Evolutionary conservation across 2,329 filamentous ascomycete genomes (phyloP).

Genomic region (Domatiomyces catenatus): DNA sequence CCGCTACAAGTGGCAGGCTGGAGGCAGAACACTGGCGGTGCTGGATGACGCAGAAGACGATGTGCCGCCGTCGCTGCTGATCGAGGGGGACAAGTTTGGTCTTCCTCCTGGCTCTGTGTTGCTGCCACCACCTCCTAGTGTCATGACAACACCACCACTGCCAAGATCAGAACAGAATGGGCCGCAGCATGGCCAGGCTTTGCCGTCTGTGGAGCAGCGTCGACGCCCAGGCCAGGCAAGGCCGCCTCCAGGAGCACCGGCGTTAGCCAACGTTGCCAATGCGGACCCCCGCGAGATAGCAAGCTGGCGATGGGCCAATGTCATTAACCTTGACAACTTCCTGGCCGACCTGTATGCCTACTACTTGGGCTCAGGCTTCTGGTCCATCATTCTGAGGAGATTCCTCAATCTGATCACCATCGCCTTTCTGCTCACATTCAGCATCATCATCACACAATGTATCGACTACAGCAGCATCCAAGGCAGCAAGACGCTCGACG

Average conservation of each 20-base stretch:
- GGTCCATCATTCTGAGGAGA: slow-evolving; percentile 64
- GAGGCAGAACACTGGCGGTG: slow-evolving; percentile 18
- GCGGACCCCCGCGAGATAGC: slow-evolving; percentile 58
- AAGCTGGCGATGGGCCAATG: slow-evolving; percentile 86
- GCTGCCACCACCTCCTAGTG: slow-evolving; percentile 11
- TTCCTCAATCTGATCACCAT: slow-evolving; percentile 63
- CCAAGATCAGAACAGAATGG: neutral
- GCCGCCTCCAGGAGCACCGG: slow-evolving; percentile 12
- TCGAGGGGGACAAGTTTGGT: slow-evolving; percentile 32
- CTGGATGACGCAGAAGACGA: slow-evolving; percentile 45
- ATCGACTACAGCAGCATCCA: slow-evolving; percentile 62
- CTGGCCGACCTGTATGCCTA: slow-evolving; percentile 76
- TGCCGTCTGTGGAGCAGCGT: neutral
- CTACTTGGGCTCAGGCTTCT: slow-evolving; percentile 67
- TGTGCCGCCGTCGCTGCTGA: slow-evolving; percentile 47
- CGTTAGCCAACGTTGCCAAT: slow-evolving; percentile 23
- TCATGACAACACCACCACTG: neutral
- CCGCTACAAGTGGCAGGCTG: slow-evolving; percentile 5
- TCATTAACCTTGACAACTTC: slow-evolving; percentile 76
- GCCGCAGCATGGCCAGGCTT: neutral
- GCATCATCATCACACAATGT: slow-evolving; percentile 73
- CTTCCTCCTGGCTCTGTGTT: slow-evolving; percentile 8
- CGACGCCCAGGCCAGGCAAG: slow-evolving; percentile 13
- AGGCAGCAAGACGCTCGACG: slow-evolving; percentile 45
- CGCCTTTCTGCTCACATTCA: slow-evolving; percentile 64